Conservation (phyloP, 108 stramenopile genomes). For the Schizochytrium sp. region DNA sequence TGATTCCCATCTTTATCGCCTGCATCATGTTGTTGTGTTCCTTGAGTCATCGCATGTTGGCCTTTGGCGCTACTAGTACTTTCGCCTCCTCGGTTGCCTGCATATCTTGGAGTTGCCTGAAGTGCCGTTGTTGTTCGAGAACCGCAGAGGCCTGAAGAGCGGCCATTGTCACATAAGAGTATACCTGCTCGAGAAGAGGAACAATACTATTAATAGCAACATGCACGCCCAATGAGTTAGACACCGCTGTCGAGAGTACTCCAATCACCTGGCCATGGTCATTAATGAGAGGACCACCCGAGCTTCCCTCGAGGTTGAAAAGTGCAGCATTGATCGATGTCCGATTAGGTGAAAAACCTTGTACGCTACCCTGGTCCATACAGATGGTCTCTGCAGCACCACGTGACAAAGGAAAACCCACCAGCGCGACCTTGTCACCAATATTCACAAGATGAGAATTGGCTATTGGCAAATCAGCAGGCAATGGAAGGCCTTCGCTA, state of each 20-base stretch:
- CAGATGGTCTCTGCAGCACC: constrained; percentile 50
- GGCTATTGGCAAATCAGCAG: neutral
- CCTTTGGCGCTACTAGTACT: too few species aligned
- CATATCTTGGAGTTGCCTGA: neutral
- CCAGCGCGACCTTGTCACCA: neutral
- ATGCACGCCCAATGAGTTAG: constrained; percentile 26
- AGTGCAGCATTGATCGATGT: constrained; percentile 14
- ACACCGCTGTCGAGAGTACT: neutral
- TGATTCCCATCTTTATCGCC: too few species aligned
- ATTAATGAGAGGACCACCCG: constrained; percentile 57
- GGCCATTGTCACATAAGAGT: constrained; percentile 1
- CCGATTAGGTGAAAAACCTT: neutral
- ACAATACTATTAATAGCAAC: constrained; percentile 1
- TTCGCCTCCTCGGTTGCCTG: neutral
- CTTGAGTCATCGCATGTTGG: too few species aligned
- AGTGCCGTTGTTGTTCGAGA: neutral
- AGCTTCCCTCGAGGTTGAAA: constrained; percentile 8
- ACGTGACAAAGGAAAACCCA: constrained; percentile 40
- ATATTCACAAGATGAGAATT: constrained; percentile 22
- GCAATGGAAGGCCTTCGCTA: neutral
- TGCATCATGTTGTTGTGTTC: too few species aligned
- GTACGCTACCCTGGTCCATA: constrained; percentile 32
- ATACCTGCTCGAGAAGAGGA: constrained; percentile 16
- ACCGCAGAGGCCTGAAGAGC: neutral
- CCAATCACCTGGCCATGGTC: constrained; percentile 26